Percentiles rank a stretch among this genome's conserved stretches.
Evolutionary conservation across 108 stramenopile genomes (phyloP).

Genomic region (Nitzschia putrida): DNA sequence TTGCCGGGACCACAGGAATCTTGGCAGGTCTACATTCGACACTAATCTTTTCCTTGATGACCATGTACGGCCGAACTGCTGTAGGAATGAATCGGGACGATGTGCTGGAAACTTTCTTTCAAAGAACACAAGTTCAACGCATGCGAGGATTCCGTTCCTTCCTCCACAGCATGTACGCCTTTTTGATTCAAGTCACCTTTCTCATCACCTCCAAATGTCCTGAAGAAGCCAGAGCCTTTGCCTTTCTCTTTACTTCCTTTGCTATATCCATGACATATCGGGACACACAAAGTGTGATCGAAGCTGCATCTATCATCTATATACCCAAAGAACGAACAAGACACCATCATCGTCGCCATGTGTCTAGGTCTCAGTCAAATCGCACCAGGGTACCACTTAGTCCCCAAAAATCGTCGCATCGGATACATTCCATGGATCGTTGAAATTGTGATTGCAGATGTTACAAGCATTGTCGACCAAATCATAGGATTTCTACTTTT

Average conservation of each 20-base stretch:
- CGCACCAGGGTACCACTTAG: too few relatives aligned
- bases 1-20: slow-evolving; percentile 5
- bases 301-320: neutral
- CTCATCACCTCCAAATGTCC: slow-evolving; percentile 11
- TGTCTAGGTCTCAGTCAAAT: too few relatives aligned
- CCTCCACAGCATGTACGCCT: slow-evolving; percentile 8
- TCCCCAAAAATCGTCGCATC: too few relatives aligned
- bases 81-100: slow-evolving; percentile 27
- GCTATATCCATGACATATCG: neutral
- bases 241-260: neutral
- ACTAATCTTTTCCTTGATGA: slow-evolving; percentile 29
- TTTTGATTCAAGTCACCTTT: slow-evolving; percentile 15
- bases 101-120: slow-evolving; percentile 17
- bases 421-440: too few relatives aligned
- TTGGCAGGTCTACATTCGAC: slow-evolving; percentile 26
- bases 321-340: neutral
- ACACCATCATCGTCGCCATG: too few relatives aligned
- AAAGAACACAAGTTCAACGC: slow-evolving; percentile 5
- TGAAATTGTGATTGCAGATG: too few relatives aligned
- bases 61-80: slow-evolving; percentile 33
- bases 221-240: neutral
- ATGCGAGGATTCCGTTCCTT: slow-evolving; percentile 21
- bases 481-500: too few relatives aligned
- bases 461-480: too few relatives aligned
- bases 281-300: neutral